Evolutionary conservation across 768 basidiomycete genomes (phyloP).

Genomic region (Inosperma sp.): DNA sequence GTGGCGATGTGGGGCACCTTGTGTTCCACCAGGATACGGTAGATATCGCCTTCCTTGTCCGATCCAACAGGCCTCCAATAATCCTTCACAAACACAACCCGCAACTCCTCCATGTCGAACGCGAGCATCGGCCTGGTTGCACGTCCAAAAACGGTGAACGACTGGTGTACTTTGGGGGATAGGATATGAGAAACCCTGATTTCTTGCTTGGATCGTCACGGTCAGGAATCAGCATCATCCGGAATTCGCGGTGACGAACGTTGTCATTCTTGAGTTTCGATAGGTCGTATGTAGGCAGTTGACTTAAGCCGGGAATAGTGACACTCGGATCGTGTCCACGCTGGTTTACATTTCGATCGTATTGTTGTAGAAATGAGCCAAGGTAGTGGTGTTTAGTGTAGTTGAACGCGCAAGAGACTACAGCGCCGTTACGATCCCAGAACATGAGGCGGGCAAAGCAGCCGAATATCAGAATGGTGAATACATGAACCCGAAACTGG

Average conservation of each 20-base stretch:
- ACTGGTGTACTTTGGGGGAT: constrained; percentile 2
- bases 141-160: constrained; percentile 18
- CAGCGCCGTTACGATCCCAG: constrained; percentile 31
- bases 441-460: constrained; percentile 27
- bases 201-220: constrained; percentile 6
- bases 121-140: constrained; percentile 20
- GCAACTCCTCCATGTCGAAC: constrained; percentile 8
- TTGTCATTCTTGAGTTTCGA: background rate
- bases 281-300: background rate
- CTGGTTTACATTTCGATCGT: background rate
- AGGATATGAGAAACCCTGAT: constrained; percentile 9
- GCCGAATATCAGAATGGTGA: constrained; percentile 26
- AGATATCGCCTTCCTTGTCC: constrained; percentile 20
- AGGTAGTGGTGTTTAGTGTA: constrained; percentile 21
- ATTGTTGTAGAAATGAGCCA: constrained; percentile 22
- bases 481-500: constrained; percentile 30
- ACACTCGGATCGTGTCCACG: constrained; percentile 21
- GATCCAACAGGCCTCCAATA: constrained; percentile 18
- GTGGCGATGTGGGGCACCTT: constrained; percentile 8
- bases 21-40: constrained; percentile 1
- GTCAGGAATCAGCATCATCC: constrained; percentile 1
- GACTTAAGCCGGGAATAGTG: background rate
- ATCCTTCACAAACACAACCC: constrained; percentile 28
- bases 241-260: background rate
- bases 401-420: constrained; percentile 23